These are phyloP conservation scores for Letharia lupina DNA, from an alignment of 495 filamentous ascomycete genomes.

Conservation along the genomic window DNA sequence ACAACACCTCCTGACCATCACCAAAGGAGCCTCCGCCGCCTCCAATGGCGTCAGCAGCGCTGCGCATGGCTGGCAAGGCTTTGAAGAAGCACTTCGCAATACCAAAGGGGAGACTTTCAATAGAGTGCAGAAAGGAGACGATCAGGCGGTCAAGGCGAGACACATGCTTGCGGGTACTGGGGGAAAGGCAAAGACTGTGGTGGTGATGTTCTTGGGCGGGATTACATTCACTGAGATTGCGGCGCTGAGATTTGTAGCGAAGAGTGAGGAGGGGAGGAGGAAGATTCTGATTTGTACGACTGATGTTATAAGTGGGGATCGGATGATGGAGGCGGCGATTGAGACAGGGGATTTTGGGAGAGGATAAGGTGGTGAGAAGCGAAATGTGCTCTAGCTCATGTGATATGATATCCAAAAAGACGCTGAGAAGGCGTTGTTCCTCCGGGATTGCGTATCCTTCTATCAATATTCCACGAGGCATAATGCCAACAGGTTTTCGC, in stretches of 20 bases:
- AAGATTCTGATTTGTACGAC: conserved; percentile 90
- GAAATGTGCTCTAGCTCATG: not conserved
- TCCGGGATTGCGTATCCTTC: not conserved
- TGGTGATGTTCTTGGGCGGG: conserved; percentile 91
- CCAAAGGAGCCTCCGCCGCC: conserved; percentile 44
- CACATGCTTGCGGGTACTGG: conserved; percentile 63
- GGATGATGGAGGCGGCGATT: conserved; percentile 81
- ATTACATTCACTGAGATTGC: conserved; percentile 95
- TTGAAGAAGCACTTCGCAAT: conserved; percentile 81
- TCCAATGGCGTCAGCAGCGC: conserved; percentile 47
- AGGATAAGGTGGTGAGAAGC: conserved; percentile 16
- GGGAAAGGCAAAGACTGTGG: conserved; percentile 68
- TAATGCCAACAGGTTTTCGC: not conserved
- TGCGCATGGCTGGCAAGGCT: conserved; percentile 78
- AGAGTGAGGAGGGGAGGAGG: conserved; percentile 71
- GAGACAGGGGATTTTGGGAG: conserved; percentile 60
- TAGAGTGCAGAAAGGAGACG: conserved; percentile 85
- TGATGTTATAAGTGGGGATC: conserved; percentile 78
- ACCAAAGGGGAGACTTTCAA: conserved; percentile 83
- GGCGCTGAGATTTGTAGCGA: conserved; percentile 82
- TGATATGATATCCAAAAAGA: not conserved
- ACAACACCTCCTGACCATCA: conserved; percentile 50
- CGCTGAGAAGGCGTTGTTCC: too few relatives aligned
- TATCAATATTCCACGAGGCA: not conserved
- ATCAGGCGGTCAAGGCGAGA: conserved; percentile 83